Evolutionary conservation across 768 basidiomycete species (phyloP).

Genomic region (Boletus sp.): DNA sequence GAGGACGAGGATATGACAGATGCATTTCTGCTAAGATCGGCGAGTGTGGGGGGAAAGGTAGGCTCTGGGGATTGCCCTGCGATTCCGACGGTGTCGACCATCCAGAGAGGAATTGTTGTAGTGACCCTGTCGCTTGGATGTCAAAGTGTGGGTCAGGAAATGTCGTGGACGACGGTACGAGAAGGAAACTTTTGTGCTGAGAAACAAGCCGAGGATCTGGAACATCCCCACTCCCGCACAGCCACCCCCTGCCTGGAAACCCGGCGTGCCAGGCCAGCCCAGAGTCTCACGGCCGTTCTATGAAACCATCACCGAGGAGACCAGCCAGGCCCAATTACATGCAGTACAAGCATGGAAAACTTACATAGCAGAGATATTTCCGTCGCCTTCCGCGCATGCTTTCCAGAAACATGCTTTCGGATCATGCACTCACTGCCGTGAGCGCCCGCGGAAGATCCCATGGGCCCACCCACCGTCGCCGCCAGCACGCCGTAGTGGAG

Average conservation of each 20-base stretch:
- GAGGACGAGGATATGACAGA: conserved; percentile 72
- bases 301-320: not conserved
- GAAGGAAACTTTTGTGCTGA: conserved; percentile 9
- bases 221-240: conserved; percentile 16
- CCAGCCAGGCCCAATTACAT: not conserved
- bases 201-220: conserved; percentile 14
- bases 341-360: not conserved
- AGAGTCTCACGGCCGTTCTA: not conserved
- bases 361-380: not conserved
- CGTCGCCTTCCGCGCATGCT: not conserved
- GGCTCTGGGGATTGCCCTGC: conserved; percentile 3
- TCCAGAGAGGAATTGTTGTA: not conserved
- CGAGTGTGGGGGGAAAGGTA: conserved; percentile 42
- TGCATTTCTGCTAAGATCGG: conserved; percentile 71
- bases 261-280: no score
- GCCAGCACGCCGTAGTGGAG: not conserved
- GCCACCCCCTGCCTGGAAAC: conserved; percentile 23
- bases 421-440: not conserved
- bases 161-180: not conserved
- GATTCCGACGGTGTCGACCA: conserved; percentile 3
- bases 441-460: not conserved
- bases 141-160: not conserved
- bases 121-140: not conserved
- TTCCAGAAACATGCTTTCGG: not conserved
- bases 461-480: not conserved